Percentiles rank a stretch among this genome's conserved stretches.
These are phyloP conservation scores for Lyophyllum atratum DNA, from an alignment of 768 basidiomycete species.

Conservation along the genomic window DNA sequence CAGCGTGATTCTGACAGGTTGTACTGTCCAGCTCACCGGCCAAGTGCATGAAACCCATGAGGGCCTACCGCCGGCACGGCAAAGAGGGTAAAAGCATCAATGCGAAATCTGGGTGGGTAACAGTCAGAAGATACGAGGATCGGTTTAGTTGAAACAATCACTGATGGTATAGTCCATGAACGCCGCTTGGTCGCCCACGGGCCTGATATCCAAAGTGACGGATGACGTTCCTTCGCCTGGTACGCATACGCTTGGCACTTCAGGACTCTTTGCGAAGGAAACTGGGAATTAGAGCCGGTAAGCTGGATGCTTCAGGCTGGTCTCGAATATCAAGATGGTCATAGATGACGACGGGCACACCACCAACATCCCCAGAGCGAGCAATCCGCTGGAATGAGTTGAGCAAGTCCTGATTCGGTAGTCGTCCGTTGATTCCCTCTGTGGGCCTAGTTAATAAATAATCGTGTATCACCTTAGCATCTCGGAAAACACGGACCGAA, in stretches of 20 bases:
- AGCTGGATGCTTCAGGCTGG: slow-evolving; percentile 27
- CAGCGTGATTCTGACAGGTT: slow-evolving; percentile 7
- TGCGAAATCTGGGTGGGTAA: slow-evolving; percentile 69
- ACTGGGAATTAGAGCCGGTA: slow-evolving; percentile 50
- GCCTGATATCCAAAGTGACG: slow-evolving; percentile 77
- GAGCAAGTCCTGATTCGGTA: slow-evolving; percentile 94
- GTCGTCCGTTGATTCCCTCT: slow-evolving; percentile 95
- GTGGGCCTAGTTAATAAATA: slow-evolving; percentile 3
- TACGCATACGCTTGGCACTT: slow-evolving; percentile 54
- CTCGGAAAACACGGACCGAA: slow-evolving; percentile 61
- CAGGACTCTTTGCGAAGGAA: slow-evolving; percentile 40
- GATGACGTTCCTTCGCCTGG: slow-evolving; percentile 65
- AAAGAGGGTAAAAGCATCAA: slow-evolving; percentile 92
- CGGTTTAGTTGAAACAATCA: slow-evolving; percentile 24
- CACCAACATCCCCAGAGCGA: slow-evolving; percentile 66
- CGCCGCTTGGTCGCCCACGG: slow-evolving; percentile 79
- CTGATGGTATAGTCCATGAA: slow-evolving; percentile 91
- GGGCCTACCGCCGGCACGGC: slow-evolving; percentile 87
- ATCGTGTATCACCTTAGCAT: neutral
- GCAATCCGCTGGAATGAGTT: slow-evolving; percentile 81
- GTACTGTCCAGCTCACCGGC: slow-evolving; percentile 55
- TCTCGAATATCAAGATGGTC: slow-evolving; percentile 65
- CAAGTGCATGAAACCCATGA: slow-evolving; percentile 93
- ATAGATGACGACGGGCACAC: slow-evolving; percentile 80
- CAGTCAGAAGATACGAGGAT: neutral